Evolutionary conservation across 2,329 filamentous ascomycete genomes (phyloP).

Genomic region (Westerdykella ornata): DNA sequence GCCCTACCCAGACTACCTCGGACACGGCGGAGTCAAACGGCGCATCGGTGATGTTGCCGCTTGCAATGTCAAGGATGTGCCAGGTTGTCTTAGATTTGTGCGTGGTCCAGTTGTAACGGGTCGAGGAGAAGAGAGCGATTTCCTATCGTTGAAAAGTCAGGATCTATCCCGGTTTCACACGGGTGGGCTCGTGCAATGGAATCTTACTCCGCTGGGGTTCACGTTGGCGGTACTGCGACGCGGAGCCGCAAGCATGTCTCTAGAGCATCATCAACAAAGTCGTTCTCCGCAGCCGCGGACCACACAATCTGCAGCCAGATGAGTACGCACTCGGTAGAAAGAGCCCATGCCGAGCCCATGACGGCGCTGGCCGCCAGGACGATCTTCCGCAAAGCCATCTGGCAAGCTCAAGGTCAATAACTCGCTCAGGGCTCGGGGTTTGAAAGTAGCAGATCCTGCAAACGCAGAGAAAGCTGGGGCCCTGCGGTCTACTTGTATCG

Average conservation of each 20-base stretch:
- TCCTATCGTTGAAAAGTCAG: conserved; percentile 13
- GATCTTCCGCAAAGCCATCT: conserved; percentile 25
- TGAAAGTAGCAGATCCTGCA: too few relatives aligned
- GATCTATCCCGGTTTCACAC: not conserved
- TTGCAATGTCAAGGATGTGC: conserved; percentile 28
- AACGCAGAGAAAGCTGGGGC: too few relatives aligned
- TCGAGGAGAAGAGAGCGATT: conserved; percentile 29
- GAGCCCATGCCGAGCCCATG: conserved; percentile 20
- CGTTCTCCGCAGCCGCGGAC: conserved; percentile 11
- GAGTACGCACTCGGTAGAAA: conserved; percentile 22
- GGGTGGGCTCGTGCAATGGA: not conserved
- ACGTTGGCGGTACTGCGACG: conserved; percentile 29
- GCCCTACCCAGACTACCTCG: conserved; percentile 31
- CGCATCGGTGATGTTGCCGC: conserved; percentile 28
- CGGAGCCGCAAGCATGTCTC: conserved; percentile 19
- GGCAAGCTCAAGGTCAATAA: not conserved
- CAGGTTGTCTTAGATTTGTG: conserved; percentile 45
- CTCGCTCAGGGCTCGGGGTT: too few relatives aligned
- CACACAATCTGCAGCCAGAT: conserved; percentile 10
- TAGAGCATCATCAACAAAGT: conserved; percentile 4
- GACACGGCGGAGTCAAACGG: conserved; percentile 29
- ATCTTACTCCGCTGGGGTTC: conserved; percentile 28
- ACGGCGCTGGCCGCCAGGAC: conserved; percentile 21
- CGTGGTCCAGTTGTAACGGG: conserved; percentile 32
- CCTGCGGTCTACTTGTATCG: too few relatives aligned